Evolutionary conservation across 805 yeast species (phyloP).

Genomic region (Wickerhamiella alocasiicola): DNA sequence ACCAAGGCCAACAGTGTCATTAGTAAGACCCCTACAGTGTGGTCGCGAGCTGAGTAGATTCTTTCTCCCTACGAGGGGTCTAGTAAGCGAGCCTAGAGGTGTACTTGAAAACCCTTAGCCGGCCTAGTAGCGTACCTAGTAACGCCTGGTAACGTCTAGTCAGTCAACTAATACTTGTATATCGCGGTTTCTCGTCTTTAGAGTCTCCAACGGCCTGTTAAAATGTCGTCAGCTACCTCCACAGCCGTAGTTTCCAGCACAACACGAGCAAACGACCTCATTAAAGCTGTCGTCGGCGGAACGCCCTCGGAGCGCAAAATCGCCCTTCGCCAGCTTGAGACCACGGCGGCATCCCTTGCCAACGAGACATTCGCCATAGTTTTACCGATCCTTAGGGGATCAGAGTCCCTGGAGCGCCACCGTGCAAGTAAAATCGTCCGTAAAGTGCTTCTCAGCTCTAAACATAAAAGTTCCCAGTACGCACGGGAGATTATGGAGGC

Average conservation of each 20-base stretch:
- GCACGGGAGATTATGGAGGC: conserved; percentile 62
- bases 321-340: conserved; percentile 55
- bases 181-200: too few species aligned
- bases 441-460: conserved; percentile 53
- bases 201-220: too few species aligned
- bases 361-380: conserved; percentile 52
- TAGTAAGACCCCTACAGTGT: too few species aligned
- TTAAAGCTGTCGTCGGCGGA: conserved; percentile 71
- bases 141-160: too few species aligned
- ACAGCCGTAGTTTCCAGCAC: too few species aligned
- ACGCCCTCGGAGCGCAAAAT: conserved; percentile 51
- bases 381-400: conserved; percentile 66
- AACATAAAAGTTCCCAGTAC: conserved; percentile 52
- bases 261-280: conserved; percentile 30
- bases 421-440: conserved; percentile 64
- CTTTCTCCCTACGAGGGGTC: too few species aligned
- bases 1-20: not conserved
- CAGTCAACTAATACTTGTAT: too few species aligned
- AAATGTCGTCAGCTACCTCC: too few species aligned
- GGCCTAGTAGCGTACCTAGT: too few species aligned
- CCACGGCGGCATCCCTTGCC: conserved; percentile 49
- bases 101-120: too few species aligned
- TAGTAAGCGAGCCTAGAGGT: too few species aligned
- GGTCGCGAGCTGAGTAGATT: too few species aligned
- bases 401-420: conserved; percentile 75